Conservation (phyloP, 116 monocot genomes). For the Dioscorea cayenensis region DNA sequence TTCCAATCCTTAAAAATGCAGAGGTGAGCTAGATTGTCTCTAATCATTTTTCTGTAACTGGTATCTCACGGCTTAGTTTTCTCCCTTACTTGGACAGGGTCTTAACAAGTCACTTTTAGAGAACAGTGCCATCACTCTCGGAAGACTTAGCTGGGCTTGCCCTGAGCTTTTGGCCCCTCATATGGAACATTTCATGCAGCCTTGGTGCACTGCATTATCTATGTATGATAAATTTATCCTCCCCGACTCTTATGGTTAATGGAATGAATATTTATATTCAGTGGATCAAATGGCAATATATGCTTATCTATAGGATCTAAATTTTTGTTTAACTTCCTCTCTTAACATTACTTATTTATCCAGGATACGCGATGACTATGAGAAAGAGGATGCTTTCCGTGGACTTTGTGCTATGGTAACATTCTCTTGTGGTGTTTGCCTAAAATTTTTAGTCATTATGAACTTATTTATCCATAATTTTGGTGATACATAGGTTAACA, state of each 20-base stretch:
- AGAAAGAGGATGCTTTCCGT: constrained; percentile 95
- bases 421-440: not conserved
- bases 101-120: constrained; percentile 88
- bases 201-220: constrained; percentile 82
- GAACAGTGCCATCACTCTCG: constrained; percentile 96
- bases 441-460: not conserved
- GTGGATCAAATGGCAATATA: not conserved
- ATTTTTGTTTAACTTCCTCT: not conserved
- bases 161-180: constrained; percentile 93
- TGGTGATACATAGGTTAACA: constrained; percentile 47
- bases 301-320: not conserved
- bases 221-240: constrained; percentile 41
- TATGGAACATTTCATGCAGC: constrained; percentile 90
- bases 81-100: constrained; percentile 32
- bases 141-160: constrained; percentile 94
- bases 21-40: constrained; percentile 38
- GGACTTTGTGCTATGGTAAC: constrained; percentile 91
- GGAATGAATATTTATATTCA: not conserved
- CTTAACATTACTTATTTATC: not conserved
- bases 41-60: not conserved
- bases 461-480: not conserved
- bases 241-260: not conserved
- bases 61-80: not conserved
- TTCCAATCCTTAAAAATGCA: constrained; percentile 75
- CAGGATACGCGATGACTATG: constrained; percentile 95